Evolutionary conservation across 768 basidiomycete species (phyloP).

Genomic region (Chlorophyllum brunneum): DNA sequence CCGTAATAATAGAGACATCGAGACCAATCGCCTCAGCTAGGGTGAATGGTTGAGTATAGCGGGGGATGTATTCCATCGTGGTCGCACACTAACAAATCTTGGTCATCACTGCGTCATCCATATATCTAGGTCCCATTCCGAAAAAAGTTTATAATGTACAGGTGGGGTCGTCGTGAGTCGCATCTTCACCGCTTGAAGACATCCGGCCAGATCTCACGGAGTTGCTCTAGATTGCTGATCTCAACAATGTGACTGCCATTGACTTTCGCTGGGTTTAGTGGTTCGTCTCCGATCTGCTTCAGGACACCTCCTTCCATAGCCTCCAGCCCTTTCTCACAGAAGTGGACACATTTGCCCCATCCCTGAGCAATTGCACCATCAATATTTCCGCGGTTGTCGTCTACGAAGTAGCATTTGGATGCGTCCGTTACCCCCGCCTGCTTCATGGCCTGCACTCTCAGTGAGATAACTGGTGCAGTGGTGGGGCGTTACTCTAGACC

Average conservation of each 20-base stretch:
- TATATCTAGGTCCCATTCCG: background rate
- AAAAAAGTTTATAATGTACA: constrained; percentile 5
- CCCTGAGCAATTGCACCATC: constrained; percentile 58
- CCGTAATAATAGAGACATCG: constrained; percentile 63
- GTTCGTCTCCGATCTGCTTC: constrained; percentile 42
- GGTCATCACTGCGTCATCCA: background rate
- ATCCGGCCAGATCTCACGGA: constrained; percentile 72
- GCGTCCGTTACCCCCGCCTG: constrained; percentile 60
- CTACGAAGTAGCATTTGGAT: constrained; percentile 72
- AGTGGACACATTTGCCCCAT: constrained; percentile 76
- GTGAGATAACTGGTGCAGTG: background rate
- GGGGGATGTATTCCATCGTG: constrained; percentile 65
- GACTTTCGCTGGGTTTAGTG: constrained; percentile 26
- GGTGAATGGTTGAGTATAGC: constrained; percentile 73
- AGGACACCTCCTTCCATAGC: constrained; percentile 58
- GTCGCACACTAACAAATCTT: background rate
- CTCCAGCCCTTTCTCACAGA: constrained; percentile 65
- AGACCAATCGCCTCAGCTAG: constrained; percentile 58
- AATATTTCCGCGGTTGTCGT: constrained; percentile 72
- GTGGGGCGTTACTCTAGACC: background rate
- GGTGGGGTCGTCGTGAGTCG: background rate
- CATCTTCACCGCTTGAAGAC: constrained; percentile 45
- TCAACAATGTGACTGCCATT: constrained; percentile 44
- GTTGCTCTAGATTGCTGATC: constrained; percentile 57
- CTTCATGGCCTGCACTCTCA: constrained; percentile 52